Base-by-base conservation (phyloP, 768 basidiomycete genomes). In the Austroboletus eburneus region DNA sequence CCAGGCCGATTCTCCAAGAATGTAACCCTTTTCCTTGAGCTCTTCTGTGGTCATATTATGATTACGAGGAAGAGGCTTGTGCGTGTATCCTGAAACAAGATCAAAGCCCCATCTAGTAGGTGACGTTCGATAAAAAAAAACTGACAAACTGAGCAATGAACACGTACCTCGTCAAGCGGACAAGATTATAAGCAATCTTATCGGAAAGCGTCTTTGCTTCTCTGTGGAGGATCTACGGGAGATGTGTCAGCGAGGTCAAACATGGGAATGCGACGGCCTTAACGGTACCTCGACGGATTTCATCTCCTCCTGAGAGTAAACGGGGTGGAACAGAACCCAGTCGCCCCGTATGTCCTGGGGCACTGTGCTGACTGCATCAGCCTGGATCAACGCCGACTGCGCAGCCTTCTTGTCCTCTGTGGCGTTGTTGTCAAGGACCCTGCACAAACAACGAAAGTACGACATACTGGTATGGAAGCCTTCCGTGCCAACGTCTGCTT, bases 281-380 rank as follows among this genome's bases (percentile, higher is more conserved):
- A n/a, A n/a, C n/a, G n/a, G 41, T 57, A 86, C 88, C 66, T 87
- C 71, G 14, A 90, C 88, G 13, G 87, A 77, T 52, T 70, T 80
- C 41, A 91, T 62, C 59, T 91, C 90, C 30, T 80, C 79, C 16
- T 70, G 64, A 6, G 87, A 80, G 63, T 97, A 97, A 2, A 95
- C 92, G 0, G 94, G 94, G 61, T 95, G 91, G 62, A 92, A 91
- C 2, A 96, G 69, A 10, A 95, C 91, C 91, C 92, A 96, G 57
- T 89, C 87, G 2, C 88, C 88, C 33, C 72, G 75, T 41, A 81
- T 64, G 60, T 73, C 75, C 3, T 72, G 69, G 3, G 80, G 80
- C 13, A 80, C 68, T 5, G 80, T 79, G 62, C 73, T 77, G 46
- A 74, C 72, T 2, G 75, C 76, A 58, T 70, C 74, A 22, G 64